Evolutionary conservation across 495 filamentous ascomycete genomes (phyloP), one percentile per base, ranked within the genome.

Genomic region (Friedmanniomyces endolithicus): DNA sequence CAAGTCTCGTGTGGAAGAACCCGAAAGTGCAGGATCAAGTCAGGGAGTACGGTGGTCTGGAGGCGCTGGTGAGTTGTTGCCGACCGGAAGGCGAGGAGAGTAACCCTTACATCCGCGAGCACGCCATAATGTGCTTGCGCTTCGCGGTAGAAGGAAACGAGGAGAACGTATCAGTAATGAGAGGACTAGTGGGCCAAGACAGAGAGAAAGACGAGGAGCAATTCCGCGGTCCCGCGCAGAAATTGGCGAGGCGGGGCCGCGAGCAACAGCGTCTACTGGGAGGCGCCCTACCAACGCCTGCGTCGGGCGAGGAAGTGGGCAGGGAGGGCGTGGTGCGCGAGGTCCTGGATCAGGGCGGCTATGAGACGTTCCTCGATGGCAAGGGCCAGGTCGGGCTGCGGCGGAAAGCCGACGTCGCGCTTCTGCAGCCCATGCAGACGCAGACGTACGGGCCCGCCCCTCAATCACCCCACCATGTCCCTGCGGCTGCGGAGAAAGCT

Each of bases 41-140:
- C 48, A 75, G 90, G 22, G 74, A 78, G 24, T 77, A 86, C 59
- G 87, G 86, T 45, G 89, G 89, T 33, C 83, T 96, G 31, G 83
- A 92, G 58, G 79, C 80, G 9, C 76, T 96, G n/a, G 76, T 96
- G 3, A 83, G 81, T 59, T 96, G 89, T 71, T 94, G 86, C 58
- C 77, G 78, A 35, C 88, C 85, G 55, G 89, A 96, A 9, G 27
- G 27, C 9, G 27, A 31, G 61, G 85, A 85, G 46, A 79, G 94
- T 66, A 94, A 95, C 63, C 85, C 86, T 1, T 94, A 88, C 59
- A 87, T 90, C 54, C 82, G 88, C 57, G 89, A 96, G 65, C 87
- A 92, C 61, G 88, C 88, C 2, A 86, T 90, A 52, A 86, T 96
- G 73, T 89, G 86, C 56, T 73, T 96, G 41, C 87, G 90, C 62